Evolutionary conservation across 1,284 basidiomycete genomes (phyloP).

Genomic region (Tilletiopsis washingtonensis): DNA sequence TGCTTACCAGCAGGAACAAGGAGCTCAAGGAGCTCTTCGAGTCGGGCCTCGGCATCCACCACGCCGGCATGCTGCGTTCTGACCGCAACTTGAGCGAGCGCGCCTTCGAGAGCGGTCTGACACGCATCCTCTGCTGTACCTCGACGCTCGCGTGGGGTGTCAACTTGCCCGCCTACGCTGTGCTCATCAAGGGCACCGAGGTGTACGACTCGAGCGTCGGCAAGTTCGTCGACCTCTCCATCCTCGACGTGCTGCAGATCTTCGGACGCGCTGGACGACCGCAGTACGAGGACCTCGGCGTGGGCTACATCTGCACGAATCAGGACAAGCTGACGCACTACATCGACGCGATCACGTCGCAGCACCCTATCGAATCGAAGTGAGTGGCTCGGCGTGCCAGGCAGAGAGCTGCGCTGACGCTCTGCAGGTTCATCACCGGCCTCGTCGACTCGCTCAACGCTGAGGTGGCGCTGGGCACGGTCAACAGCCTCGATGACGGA

Average conservation of each 20-base stretch:
- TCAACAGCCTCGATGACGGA: conserved; percentile 76
- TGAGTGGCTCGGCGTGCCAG: too few species aligned
- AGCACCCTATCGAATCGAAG: conserved; percentile 93
- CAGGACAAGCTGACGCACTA: conserved; percentile 91
- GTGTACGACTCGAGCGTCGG: conserved; percentile 58
- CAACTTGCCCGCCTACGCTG: conserved; percentile 95
- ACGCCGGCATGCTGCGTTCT: conserved; percentile 92
- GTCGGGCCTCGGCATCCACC: conserved; percentile 87
- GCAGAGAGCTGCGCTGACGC: too few species aligned
- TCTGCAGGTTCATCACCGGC: conserved; percentile 70
- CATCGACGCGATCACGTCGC: conserved; percentile 73
- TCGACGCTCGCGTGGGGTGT: conserved; percentile 99
- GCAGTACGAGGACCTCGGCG: conserved; percentile 87
- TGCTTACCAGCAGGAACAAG: conserved; percentile 76
- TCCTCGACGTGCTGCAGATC: conserved; percentile 90
- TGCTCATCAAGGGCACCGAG: conserved; percentile 94
- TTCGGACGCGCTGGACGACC: conserved; percentile 96
- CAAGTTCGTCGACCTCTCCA: conserved; percentile 80
- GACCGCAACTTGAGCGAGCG: conserved; percentile 94
- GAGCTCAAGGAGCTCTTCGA: conserved; percentile 96
- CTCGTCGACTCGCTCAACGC: conserved; percentile 90
- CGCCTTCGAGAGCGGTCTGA: conserved; percentile 81
- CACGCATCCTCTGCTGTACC: conserved; percentile 94
- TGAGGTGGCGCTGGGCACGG: conserved; percentile 89
- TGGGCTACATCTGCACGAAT: conserved; percentile 92